Percentiles rank a stretch among this genome's conserved stretches.
Evolutionary conservation across 73 alveolate genomes (phyloP).

Genomic region (Paramecium octaurelia): DNA sequence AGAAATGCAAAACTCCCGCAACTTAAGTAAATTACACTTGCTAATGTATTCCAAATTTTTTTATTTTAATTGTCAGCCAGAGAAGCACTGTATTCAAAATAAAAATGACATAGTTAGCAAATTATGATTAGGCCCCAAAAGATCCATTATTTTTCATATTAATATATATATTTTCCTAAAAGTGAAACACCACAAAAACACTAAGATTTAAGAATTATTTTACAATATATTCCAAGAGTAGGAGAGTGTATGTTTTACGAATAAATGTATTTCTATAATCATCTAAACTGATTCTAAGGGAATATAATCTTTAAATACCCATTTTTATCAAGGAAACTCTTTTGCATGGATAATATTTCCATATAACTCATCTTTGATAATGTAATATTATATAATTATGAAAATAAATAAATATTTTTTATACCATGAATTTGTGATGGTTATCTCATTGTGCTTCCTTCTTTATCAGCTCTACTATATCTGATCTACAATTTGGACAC

Average conservation of each 20-base stretch:
- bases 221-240: not conserved
- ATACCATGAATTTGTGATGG: not conserved
- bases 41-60: not conserved
- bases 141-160: not conserved
- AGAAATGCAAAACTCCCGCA: not conserved
- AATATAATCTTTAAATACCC: not conserved
- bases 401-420: not conserved
- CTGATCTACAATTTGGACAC: slow-evolving; percentile 26
- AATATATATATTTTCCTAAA: not conserved
- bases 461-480: not conserved
- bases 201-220: not conserved
- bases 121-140: not conserved
- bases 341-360: not conserved
- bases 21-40: not conserved
- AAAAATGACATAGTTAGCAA: not conserved
- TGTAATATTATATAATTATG: not conserved
- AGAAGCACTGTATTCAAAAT: not conserved
- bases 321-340: not conserved
- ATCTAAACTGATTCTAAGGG: not conserved
- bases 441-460: not conserved
- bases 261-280: not conserved
- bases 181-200: not conserved
- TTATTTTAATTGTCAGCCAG: not conserved
- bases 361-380: not conserved
- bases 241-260: not conserved